These are phyloP conservation scores for Xylaria sp. DNA, from an alignment of 2,329 filamentous ascomycete genomes.

Conservation along the genomic window DNA sequence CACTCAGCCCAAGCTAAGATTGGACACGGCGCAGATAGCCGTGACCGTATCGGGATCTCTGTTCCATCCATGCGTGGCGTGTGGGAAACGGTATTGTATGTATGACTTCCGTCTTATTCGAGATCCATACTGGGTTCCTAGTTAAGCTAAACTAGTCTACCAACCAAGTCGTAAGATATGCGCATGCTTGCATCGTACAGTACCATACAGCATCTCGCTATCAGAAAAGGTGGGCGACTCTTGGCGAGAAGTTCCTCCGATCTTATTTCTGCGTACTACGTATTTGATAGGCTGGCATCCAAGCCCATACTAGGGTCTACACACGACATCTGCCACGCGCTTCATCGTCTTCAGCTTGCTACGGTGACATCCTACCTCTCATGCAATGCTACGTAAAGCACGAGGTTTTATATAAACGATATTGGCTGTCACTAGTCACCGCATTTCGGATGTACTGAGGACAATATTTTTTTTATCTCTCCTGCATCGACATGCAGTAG, in stretches of 20 bases:
- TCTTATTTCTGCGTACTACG: conserved; percentile 28
- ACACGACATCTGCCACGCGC: conserved; percentile 35
- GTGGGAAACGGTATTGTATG: conserved; percentile 6
- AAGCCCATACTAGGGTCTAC: conserved; percentile 15
- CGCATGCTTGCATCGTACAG: background rate
- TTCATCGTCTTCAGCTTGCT: conserved; percentile 39
- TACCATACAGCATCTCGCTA: background rate
- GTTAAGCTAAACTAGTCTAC: background rate
- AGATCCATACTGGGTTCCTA: conserved; percentile 16
- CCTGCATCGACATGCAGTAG: conserved; percentile 31
- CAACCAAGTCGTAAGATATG: background rate
- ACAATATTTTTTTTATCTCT: conserved; percentile 12
- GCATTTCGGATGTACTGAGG: conserved; percentile 14
- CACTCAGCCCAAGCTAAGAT: conserved; percentile 1
- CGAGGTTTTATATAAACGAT: conserved; percentile 30
- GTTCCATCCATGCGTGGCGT: conserved; percentile 13
- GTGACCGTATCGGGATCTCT: conserved; percentile 18
- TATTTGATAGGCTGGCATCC: conserved; percentile 23
- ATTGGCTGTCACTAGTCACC: conserved; percentile 26
- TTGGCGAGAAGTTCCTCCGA: conserved; percentile 39
- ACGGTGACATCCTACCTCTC: conserved; percentile 31
- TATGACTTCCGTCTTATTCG: conserved; percentile 4
- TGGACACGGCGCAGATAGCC: conserved; percentile 13
- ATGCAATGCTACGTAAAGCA: conserved; percentile 33
- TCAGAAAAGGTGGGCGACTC: conserved; percentile 8